A percentile compares a stretch with the other conserved stretches of the same genome.
Conservation (phyloP, 441 rosid genomes). For the Kokia cookei region DNA sequence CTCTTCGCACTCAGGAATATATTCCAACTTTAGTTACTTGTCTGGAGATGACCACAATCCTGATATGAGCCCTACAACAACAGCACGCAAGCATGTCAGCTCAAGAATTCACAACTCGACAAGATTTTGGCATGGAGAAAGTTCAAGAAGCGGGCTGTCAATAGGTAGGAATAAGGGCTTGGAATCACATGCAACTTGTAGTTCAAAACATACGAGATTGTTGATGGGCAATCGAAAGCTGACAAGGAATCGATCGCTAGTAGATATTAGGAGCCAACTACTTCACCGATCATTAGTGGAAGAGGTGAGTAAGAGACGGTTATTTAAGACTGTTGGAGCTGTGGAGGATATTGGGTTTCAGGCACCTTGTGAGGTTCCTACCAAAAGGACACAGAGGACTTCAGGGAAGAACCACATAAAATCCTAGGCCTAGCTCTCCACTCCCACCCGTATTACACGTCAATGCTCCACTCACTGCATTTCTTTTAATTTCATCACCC, state of each 20-base stretch:
- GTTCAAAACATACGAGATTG: constrained; percentile 31
- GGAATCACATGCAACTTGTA: constrained; percentile 34
- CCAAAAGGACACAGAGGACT: constrained; percentile 9
- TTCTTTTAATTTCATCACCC: too few species aligned
- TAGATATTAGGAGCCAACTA: constrained; percentile 62
- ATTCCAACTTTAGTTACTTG: constrained; percentile 52
- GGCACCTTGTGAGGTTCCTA: constrained; percentile 39
- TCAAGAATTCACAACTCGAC: constrained; percentile 33
- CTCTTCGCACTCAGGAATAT: constrained; percentile 64
- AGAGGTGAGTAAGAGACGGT: constrained; percentile 55
- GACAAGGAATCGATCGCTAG: constrained; percentile 58
- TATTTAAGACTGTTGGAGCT: constrained; percentile 70
- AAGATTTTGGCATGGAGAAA: constrained; percentile 45
- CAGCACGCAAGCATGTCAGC: constrained; percentile 21
- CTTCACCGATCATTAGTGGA: constrained; percentile 55
- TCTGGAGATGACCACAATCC: constrained; percentile 40
- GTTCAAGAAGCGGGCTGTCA: constrained; percentile 16
- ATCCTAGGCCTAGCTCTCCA: constrained; percentile 4
- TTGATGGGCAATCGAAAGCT: constrained; percentile 26
- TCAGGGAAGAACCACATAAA: constrained; percentile 26
- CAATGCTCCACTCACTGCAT: background rate
- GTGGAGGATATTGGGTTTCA: constrained; percentile 70
- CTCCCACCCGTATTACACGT: background rate
- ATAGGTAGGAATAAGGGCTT: constrained; percentile 18
- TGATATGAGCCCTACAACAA: constrained; percentile 17